These are phyloP conservation scores for Fragosphaeria purpurea DNA, from an alignment of 2,329 filamentous ascomycete genomes.

Conservation along the genomic window DNA sequence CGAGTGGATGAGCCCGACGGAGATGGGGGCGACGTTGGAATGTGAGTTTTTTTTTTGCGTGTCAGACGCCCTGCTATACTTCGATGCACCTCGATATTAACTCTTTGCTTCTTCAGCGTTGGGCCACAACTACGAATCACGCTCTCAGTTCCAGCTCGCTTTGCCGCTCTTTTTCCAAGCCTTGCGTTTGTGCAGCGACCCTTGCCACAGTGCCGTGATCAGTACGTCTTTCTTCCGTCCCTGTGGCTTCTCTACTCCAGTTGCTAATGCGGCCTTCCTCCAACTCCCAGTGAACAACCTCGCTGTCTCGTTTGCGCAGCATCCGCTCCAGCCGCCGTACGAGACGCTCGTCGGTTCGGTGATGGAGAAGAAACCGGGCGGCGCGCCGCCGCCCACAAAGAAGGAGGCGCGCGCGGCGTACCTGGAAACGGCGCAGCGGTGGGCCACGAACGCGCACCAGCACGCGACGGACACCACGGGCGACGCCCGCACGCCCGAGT, in stretches of 20 bases:
- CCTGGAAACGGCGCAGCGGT: conserved; percentile 60
- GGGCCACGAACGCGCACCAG: conserved; percentile 67
- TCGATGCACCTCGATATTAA: background rate
- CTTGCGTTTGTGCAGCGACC: conserved; percentile 53
- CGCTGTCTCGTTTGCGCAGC: conserved; percentile 62
- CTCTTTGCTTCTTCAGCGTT: conserved; percentile 40
- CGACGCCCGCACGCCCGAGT: conserved; percentile 62
- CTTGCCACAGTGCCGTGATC: conserved; percentile 71
- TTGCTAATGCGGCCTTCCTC: background rate
- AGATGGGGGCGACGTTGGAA: conserved; percentile 67
- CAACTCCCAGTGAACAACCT: conserved; percentile 62
- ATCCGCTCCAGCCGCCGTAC: conserved; percentile 32
- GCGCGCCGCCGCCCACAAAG: background rate
- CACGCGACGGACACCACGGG: conserved; percentile 56
- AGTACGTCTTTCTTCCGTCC: conserved; percentile 38
- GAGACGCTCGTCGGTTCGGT: conserved; percentile 20
- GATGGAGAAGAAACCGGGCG: conserved; percentile 1
- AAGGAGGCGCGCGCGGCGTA: conserved; percentile 47
- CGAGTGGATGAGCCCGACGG: conserved; percentile 58
- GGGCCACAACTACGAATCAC: conserved; percentile 64
- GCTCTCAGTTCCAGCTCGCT: conserved; percentile 68
- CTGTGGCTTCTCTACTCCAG: background rate
- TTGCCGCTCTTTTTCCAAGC: conserved; percentile 82
- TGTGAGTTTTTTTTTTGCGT: conserved; percentile 28
- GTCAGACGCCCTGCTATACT: no score